Evolutionary conservation across 331 rosid species (phyloP).

Genomic region (Ulmus americana): DNA sequence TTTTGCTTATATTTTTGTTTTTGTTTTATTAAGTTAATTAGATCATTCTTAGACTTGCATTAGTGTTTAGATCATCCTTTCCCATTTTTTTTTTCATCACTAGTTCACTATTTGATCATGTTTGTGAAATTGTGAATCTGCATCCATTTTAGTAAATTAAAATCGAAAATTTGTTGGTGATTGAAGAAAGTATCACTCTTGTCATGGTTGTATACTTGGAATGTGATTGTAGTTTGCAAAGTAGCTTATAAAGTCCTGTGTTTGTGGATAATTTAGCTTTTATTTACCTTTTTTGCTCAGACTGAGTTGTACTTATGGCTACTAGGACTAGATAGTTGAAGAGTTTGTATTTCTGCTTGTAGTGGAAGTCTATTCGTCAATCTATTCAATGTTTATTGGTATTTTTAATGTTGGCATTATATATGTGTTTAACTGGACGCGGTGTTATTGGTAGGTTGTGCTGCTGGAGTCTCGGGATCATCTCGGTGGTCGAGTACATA

Average conservation of each 20-base stretch:
- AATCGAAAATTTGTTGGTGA: too few relatives aligned
- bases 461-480: conserved; percentile 81
- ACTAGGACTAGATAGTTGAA: neutral
- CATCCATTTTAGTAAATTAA: too few relatives aligned
- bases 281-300: neutral
- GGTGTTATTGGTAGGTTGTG: conserved; percentile 50
- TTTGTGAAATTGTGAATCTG: neutral
- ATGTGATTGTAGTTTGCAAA: neutral
- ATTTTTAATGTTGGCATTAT: neutral
- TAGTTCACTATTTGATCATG: neutral
- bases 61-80: neutral
- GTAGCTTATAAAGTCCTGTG: neutral
- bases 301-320: neutral
- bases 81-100: neutral
- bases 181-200: neutral
- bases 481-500: conserved; percentile 84
- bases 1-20: neutral
- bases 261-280: neutral
- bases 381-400: neutral
- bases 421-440: neutral
- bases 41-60: neutral
- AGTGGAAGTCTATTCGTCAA: neutral
- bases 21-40: neutral
- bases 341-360: neutral
- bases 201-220: neutral